phyloP scores from a whole-genome alignment of 2,329 filamentous ascomycete genomes.

The Phialemonium atrogriseum region DNA sequence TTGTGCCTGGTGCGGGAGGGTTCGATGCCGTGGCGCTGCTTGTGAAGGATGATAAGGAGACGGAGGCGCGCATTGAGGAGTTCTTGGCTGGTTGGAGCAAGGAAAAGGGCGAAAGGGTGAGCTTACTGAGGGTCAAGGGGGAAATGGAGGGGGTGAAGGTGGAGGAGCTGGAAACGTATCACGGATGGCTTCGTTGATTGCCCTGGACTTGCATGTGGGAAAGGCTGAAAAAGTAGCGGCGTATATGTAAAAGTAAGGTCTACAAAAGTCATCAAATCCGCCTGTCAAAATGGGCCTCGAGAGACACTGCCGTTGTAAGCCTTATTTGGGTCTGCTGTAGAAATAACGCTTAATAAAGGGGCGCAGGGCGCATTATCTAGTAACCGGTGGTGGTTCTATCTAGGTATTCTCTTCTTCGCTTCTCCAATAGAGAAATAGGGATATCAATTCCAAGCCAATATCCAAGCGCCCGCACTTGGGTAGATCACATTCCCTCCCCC shows the following conservation, averaged over 20 bases:
- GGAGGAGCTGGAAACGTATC: slow-evolving; percentile 36
- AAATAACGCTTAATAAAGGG: no score
- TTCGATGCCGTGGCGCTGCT: slow-evolving; percentile 84
- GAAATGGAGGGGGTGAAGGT: slow-evolving; percentile 59
- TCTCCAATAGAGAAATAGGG: no score
- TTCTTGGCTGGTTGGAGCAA: slow-evolving; percentile 60
- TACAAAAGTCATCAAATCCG: slow-evolving; percentile 1
- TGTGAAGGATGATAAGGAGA: slow-evolving; percentile 62
- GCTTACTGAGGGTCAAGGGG: slow-evolving; percentile 60
- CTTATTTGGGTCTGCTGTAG: no score
- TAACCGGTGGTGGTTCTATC: no score
- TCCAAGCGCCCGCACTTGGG: no score
- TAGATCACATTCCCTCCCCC: no score
- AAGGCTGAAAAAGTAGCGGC: no score
- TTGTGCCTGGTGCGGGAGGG: slow-evolving; percentile 89
- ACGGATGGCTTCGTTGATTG: slow-evolving; percentile 29
- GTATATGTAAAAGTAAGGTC: no score
- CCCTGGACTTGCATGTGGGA: not conserved
- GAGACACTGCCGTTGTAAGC: no score
- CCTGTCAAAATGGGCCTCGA: slow-evolving; percentile 8
- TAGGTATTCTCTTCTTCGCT: no score
- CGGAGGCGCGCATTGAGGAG: slow-evolving; percentile 48
- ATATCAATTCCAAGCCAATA: no score
- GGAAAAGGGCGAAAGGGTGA: slow-evolving; percentile 53
- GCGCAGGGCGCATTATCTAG: no score